phyloP scores from a whole-genome alignment of 2,329 filamentous ascomycete genomes.

The Neonectria punicea region DNA sequence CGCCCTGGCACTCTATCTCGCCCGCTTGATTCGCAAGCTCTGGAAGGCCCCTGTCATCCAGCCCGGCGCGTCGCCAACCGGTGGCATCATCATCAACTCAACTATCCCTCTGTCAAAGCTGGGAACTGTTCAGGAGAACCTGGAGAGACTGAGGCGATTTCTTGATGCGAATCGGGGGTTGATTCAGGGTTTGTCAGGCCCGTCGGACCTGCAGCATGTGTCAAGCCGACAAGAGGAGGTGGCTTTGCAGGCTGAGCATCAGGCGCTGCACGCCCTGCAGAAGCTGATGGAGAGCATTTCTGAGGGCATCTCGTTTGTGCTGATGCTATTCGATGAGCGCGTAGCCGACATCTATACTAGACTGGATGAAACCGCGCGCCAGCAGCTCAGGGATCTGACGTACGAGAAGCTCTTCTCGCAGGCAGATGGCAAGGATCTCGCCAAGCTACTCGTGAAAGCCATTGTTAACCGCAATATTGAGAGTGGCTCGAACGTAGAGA shows the following conservation, averaged over 20 bases:
- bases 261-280: conserved; percentile 87
- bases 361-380: conserved; percentile 75
- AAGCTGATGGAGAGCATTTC: conserved; percentile 90
- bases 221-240: conserved; percentile 90
- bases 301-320: conserved; percentile 95
- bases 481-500: conserved; percentile 96
- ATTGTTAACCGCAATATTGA: conserved; percentile 99
- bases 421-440: conserved; percentile 82
- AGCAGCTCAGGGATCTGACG: conserved; percentile 79
- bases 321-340: conserved; percentile 93
- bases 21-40: conserved; percentile 85
- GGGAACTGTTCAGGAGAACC: conserved; percentile 79
- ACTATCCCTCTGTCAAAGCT: conserved; percentile 76
- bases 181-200: conserved; percentile 93
- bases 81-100: conserved; percentile 72
- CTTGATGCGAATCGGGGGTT: conserved; percentile 88
- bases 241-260: conserved; percentile 92
- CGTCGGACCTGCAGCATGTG: conserved; percentile 82
- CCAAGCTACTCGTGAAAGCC: conserved; percentile 93
- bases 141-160: conserved; percentile 83
- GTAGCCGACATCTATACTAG: conserved; percentile 87
- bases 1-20: conserved; percentile 87
- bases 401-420: conserved; percentile 90
- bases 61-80: conserved; percentile 60
- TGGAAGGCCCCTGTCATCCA: conserved; percentile 85